These are phyloP conservation scores for Cryphonectria radicalis DNA, from an alignment of 2,329 filamentous ascomycete genomes.

Conservation along the genomic window DNA sequence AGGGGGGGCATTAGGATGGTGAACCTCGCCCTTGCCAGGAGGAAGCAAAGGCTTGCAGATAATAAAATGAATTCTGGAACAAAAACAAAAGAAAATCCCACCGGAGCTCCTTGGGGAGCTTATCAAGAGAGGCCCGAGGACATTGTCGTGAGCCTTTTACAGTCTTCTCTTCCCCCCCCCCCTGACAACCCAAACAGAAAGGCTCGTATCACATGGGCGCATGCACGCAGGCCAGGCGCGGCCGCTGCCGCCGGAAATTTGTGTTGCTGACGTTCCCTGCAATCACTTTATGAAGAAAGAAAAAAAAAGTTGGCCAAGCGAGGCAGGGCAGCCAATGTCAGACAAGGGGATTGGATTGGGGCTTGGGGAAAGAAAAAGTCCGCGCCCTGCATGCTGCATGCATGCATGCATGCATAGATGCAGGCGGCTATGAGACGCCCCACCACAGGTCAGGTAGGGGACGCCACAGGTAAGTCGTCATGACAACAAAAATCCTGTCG, in stretches of 20 bases:
- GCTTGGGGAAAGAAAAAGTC: not conserved
- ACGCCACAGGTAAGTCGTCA: constrained; percentile 17
- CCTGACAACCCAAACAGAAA: not conserved
- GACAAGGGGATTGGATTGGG: constrained; percentile 9
- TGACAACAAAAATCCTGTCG: constrained; percentile 19
- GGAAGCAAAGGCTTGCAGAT: not conserved
- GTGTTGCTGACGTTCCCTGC: not conserved
- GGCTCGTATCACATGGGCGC: not conserved
- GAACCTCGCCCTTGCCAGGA: not conserved
- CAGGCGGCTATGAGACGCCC: constrained; percentile 20
- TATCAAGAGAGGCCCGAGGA: not conserved
- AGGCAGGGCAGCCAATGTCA: not conserved
- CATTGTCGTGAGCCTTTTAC: not conserved
- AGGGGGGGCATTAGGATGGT: not conserved
- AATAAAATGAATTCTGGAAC: not conserved
- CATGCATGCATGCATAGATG: constrained; percentile 21
- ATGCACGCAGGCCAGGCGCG: constrained; percentile 2
- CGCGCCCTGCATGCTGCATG: constrained; percentile 22
- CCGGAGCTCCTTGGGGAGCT: not conserved
- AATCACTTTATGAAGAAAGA: not conserved
- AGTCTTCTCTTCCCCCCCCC: not conserved
- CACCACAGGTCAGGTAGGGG: not conserved
- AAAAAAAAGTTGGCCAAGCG: not conserved
- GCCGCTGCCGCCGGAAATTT: constrained; percentile 5
- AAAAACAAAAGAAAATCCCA: not conserved